These are phyloP conservation scores for Odontarrhena argentea DNA, from an alignment of 345 rosid genomes.

Conservation along the genomic window DNA sequence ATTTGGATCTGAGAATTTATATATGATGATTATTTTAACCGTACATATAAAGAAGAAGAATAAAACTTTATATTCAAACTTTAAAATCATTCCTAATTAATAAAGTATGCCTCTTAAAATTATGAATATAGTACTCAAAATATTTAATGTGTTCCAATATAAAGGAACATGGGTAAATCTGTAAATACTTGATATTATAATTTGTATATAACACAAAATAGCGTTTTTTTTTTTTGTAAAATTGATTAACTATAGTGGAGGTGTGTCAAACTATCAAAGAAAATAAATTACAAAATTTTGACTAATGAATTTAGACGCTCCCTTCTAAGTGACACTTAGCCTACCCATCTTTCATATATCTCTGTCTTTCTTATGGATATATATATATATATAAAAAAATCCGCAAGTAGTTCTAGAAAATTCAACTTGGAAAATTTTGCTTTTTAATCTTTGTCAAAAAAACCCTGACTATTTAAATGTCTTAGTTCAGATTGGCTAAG, in stretches of 20 bases:
- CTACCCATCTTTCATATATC: conserved; percentile 32
- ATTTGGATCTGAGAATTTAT: conserved; percentile 16
- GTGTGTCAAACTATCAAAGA: conserved; percentile 41
- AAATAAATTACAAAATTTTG: conserved; percentile 32
- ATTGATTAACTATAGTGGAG: conserved; percentile 33
- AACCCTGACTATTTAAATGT: background rate
- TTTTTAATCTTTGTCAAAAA: too few relatives aligned
- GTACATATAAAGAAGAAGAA: background rate
- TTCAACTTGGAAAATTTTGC: too few relatives aligned
- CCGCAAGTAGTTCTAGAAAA: background rate
- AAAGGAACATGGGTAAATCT: too few relatives aligned
- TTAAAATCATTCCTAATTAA: background rate
- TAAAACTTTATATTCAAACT: background rate
- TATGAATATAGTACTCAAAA: too few relatives aligned
- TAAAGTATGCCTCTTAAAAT: too few relatives aligned
- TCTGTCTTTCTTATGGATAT: background rate
- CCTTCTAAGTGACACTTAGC: conserved; percentile 43
- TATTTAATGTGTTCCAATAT: too few relatives aligned
- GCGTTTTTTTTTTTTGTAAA: background rate
- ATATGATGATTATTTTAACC: background rate
- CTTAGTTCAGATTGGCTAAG: background rate
- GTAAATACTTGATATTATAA: too few relatives aligned
- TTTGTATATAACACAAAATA: too few relatives aligned
- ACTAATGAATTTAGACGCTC: conserved; percentile 32
- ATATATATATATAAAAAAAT: too few relatives aligned